Conservation (phyloP, 2,329 filamentous ascomycete genomes). For the Chaetothyriales sp. region DNA sequence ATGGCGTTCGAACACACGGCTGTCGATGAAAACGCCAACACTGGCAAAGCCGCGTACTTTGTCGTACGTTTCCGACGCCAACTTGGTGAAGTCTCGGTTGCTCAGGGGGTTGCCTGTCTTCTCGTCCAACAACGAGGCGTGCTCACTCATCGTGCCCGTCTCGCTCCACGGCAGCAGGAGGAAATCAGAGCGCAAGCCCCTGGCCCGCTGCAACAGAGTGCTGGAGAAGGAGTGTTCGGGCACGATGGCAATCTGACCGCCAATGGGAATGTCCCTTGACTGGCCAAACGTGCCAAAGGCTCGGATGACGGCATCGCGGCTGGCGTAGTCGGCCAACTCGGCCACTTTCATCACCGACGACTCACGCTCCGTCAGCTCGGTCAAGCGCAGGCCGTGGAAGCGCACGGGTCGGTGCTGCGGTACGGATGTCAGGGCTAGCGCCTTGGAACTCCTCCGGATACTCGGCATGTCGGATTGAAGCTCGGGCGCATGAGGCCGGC, state of each 20-base stretch:
- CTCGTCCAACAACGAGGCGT: slow-evolving; percentile 27
- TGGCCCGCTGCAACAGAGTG: slow-evolving; percentile 56
- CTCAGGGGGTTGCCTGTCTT: slow-evolving; percentile 31
- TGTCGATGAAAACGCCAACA: slow-evolving; percentile 66
- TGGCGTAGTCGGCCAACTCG: slow-evolving; percentile 59
- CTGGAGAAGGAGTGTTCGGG: slow-evolving; percentile 68
- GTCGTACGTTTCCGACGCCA: slow-evolving; percentile 40
- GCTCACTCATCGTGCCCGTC: slow-evolving; percentile 60
- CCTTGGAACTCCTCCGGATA: slow-evolving; percentile 7
- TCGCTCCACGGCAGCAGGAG: slow-evolving; percentile 85
- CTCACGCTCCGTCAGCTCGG: slow-evolving; percentile 80
- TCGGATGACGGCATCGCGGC: slow-evolving; percentile 74
- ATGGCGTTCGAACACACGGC: slow-evolving; percentile 10
- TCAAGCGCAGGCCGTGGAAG: slow-evolving; percentile 70
- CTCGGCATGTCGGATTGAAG: slow-evolving; percentile 7
- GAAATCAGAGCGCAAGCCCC: slow-evolving; percentile 57
- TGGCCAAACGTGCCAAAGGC: slow-evolving; percentile 80
- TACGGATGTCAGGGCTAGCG: slow-evolving; percentile 2
- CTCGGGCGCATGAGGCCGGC: slow-evolving; percentile 16
- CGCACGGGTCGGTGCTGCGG: slow-evolving; percentile 42
- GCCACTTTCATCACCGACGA: slow-evolving; percentile 92
- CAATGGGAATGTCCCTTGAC: slow-evolving; percentile 68
- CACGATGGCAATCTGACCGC: slow-evolving; percentile 66
- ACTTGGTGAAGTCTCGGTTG: slow-evolving; percentile 41
- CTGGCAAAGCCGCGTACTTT: slow-evolving; percentile 45